These are phyloP conservation scores for Neoboletus magnificus DNA, from an alignment of 768 basidiomycete genomes.

Conservation along the genomic window DNA sequence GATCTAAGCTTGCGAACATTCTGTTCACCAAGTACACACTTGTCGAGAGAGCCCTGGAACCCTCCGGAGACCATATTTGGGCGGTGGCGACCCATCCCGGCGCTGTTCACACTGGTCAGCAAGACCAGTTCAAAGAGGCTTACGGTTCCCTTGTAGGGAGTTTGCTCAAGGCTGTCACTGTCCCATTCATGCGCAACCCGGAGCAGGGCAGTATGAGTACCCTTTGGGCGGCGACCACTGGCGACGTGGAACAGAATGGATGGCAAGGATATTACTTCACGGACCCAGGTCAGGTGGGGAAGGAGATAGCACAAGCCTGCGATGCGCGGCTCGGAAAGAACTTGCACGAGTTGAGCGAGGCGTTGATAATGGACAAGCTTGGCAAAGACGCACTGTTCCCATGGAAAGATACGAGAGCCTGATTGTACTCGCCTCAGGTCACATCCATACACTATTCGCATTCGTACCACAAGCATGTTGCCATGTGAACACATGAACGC, in stretches of 20 bases:
- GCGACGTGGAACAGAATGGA: slow-evolving; percentile 4
- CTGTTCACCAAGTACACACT: background rate
- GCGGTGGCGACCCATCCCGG: background rate
- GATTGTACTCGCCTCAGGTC: background rate
- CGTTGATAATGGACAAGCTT: slow-evolving; percentile 23
- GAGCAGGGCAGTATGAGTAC: slow-evolving; percentile 4
- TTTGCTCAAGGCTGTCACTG: background rate
- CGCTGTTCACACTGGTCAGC: background rate
- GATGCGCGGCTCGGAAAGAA: slow-evolving; percentile 26
- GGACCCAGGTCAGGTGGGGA: slow-evolving; percentile 4
- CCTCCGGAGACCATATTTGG: background rate
- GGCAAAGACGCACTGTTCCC: slow-evolving; percentile 17
- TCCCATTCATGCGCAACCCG: background rate
- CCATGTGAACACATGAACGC: background rate
- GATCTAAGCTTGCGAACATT: background rate
- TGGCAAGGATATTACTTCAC: slow-evolving; percentile 29
- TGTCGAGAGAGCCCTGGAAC: background rate
- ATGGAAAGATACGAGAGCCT: slow-evolving; percentile 15
- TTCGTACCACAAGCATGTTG: background rate
- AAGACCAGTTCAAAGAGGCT: slow-evolving; percentile 1
- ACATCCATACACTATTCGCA: background rate
- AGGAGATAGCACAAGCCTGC: slow-evolving; percentile 17
- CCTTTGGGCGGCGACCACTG: slow-evolving; percentile 32
- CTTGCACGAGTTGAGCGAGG: slow-evolving; percentile 33
- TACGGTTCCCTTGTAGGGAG: background rate